Evolutionary conservation across 139 green algal species (phyloP).

Genomic region (Chlorella sp.): DNA sequence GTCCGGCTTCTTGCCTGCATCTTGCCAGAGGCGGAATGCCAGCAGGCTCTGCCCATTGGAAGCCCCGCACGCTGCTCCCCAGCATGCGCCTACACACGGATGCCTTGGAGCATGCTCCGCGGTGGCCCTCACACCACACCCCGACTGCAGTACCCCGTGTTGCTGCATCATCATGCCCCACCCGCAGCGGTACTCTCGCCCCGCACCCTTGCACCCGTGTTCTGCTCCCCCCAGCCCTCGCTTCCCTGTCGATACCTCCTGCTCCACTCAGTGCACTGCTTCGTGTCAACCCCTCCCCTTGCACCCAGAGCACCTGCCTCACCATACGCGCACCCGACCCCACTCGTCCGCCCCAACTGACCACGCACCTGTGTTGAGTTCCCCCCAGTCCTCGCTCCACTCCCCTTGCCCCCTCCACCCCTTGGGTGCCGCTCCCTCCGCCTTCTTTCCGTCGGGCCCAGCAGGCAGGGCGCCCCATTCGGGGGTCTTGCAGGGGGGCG

Average conservation of each 20-base stretch:
- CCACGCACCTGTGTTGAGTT: slow-evolving; percentile 76
- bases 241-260: slow-evolving; percentile 24
- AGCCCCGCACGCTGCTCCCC: too few species aligned
- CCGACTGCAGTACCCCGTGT: neutral
- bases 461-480: slow-evolving; percentile 51
- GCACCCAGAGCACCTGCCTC: neutral
- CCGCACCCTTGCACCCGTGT: slow-evolving; percentile 54
- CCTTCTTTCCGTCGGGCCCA: slow-evolving; percentile 17
- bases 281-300: slow-evolving; percentile 32
- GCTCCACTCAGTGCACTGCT: slow-evolving; percentile 32
- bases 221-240: slow-evolving; percentile 88
- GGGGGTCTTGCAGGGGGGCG: slow-evolving; percentile 47
- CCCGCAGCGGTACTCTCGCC: neutral
- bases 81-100: too few species aligned
- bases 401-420: slow-evolving; percentile 44
- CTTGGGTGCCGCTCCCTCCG: slow-evolving; percentile 26
- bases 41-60: neutral
- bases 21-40: too few species aligned
- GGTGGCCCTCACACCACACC: too few species aligned
- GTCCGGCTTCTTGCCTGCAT: too few species aligned
- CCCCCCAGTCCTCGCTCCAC: slow-evolving; percentile 88
- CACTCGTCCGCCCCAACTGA: neutral
- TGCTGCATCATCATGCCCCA: neutral
- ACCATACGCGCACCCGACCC: too few species aligned
- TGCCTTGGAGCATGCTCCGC: too few species aligned